Base-by-base conservation (phyloP, 495 filamentous ascomycete species). In the Hypoxylon intermedium region DNA sequence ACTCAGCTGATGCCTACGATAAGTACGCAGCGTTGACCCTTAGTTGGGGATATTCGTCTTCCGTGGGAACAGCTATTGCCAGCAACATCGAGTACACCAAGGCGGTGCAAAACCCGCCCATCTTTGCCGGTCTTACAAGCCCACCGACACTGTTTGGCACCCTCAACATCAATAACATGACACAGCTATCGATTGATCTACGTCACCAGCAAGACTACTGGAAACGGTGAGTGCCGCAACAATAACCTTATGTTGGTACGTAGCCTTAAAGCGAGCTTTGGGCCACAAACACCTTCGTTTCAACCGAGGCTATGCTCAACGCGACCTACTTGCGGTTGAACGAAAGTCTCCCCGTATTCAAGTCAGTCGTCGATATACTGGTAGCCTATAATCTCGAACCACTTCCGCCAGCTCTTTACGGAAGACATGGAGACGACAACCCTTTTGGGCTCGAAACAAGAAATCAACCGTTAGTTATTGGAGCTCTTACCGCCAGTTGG, bases 301-400 rank as follows among this genome's bases (percentile, higher is more conserved):
- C 50, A 11, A 51, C 26, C 3, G 19, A 54, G 28, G 36, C 46
- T 33, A 60, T 63, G 48, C 48, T 70, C 43, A 33, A 28, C 1
- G 58, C 56, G 20, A 59, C 58, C 9, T 58, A 59, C 33, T 55
- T 23, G 49, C 58, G 19, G 48, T 65, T 38, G 56, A 53, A 30
- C 40, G 20, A 9, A 34, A 43, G 13, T 16, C 62, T 26, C 50
- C 51, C 18, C 6, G 16, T 28, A 28, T 62, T 20, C 51, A 49
- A 37, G n/a, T n/a, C n/a, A n/a, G n/a, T n/a, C n/a, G n/a, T n/a
- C n/a, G n/a, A n/a, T n/a, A n/a, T n/a, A n/a, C 44, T 68, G 11
- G 41, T 46, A 7, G 24, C 24, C 11, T 59, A 81, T 7, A 75
- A 74, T 52, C 72, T 78, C 50, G 79, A 82, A 60, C 79, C 79